Evolutionary conservation across 306 rosid genomes (phyloP).

Genomic region (Trifolium fragiferum): DNA sequence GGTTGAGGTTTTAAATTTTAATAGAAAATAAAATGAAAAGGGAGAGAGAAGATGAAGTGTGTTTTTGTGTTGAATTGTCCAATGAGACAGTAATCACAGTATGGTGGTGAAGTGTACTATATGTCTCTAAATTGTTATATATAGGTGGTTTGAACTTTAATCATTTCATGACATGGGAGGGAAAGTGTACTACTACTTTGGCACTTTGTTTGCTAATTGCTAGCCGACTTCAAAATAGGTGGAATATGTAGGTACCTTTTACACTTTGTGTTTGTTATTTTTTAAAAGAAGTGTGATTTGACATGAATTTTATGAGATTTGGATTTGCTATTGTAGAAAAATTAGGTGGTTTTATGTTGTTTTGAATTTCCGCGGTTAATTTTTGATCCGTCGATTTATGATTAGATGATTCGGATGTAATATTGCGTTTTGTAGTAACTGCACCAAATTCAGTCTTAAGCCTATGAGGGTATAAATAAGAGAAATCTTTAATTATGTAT

Average conservation of each 20-base stretch:
- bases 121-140: constrained; percentile 12
- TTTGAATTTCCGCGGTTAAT: too few relatives aligned
- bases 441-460: too few relatives aligned
- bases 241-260: constrained; percentile 34
- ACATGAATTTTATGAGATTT: too few relatives aligned
- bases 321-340: too few relatives aligned
- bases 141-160: constrained; percentile 43
- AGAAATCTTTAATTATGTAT: too few relatives aligned
- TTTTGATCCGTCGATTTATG: too few relatives aligned
- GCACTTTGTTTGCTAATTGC: constrained; percentile 29
- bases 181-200: background rate
- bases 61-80: constrained; percentile 27
- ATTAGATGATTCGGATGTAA: too few relatives aligned
- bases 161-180: constrained; percentile 37
- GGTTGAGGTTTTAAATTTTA: constrained; percentile 22
- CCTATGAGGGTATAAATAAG: too few relatives aligned
- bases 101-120: constrained; percentile 15
- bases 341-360: too few relatives aligned
- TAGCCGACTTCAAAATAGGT: constrained; percentile 26
- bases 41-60: background rate
- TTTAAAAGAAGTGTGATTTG: background rate
- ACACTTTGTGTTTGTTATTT: background rate
- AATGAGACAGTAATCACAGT: background rate
- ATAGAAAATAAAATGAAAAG: constrained; percentile 6
- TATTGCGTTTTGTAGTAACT: too few relatives aligned